These are phyloP conservation scores for Nicotiana benthamiana DNA, from an alignment of 257 asterid genomes.

Conservation along the genomic window DNA sequence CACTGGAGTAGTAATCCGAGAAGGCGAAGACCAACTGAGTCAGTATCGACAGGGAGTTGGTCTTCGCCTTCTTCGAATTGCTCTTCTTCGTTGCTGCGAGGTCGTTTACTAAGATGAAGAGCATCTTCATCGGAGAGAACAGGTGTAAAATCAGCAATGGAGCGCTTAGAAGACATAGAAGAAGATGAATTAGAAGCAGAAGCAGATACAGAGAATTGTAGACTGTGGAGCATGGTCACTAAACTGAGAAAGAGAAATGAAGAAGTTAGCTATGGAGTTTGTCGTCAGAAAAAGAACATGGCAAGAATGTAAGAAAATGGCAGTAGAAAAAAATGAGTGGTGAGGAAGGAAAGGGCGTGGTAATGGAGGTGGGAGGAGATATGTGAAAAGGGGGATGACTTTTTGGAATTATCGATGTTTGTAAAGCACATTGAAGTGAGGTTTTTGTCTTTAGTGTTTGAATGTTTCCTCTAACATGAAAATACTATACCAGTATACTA, in stretches of 20 bases:
- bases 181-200: background rate
- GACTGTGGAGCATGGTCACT: background rate
- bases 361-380: background rate
- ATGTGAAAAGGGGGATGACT: background rate
- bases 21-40: constrained; percentile 65
- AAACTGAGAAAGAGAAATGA: background rate
- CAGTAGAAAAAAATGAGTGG: background rate
- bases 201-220: background rate
- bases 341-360: background rate
- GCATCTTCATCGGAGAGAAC: background rate
- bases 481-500: background rate
- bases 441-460: background rate
- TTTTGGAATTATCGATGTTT: constrained; percentile 10
- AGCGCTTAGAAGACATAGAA: constrained; percentile 12
- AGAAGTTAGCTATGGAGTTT: background rate
- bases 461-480: background rate
- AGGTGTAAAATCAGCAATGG: background rate
- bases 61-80: background rate
- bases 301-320: background rate
- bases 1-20: constrained; percentile 72
- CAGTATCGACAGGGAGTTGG: constrained; percentile 6
- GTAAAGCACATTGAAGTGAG: background rate
- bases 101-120: background rate
- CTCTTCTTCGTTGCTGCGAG: background rate
- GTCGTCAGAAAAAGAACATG: background rate